These are phyloP conservation scores for Aspergillus pseudoglaucus DNA, from an alignment of 2,329 filamentous ascomycete species.

Conservation along the genomic window DNA sequence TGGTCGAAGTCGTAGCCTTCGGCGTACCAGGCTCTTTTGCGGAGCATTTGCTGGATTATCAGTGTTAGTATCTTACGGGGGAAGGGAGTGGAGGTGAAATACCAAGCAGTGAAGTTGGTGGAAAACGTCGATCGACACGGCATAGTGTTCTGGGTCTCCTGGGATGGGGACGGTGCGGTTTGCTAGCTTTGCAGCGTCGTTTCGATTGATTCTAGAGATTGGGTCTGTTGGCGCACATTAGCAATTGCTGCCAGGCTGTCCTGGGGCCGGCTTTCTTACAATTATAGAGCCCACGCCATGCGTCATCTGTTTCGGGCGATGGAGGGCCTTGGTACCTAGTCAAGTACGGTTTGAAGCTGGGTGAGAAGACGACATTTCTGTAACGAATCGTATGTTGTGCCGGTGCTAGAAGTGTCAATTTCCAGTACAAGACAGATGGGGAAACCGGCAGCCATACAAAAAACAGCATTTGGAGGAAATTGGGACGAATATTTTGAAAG, in stretches of 20 bases:
- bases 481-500: too few species aligned
- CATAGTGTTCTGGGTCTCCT: slow-evolving; percentile 4
- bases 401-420: slow-evolving; percentile 3
- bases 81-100: background rate
- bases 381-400: slow-evolving; percentile 7
- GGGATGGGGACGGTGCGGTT: slow-evolving; percentile 11
- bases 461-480: too few species aligned
- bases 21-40: background rate
- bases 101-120: slow-evolving; percentile 21
- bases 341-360: slow-evolving; percentile 1
- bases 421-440: too few species aligned
- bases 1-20: background rate
- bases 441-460: too few species aligned
- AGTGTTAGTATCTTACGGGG: background rate
- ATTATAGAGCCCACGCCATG: slow-evolving; percentile 9
- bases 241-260: too few species aligned
- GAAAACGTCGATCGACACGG: slow-evolving; percentile 9
- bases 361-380: slow-evolving; percentile 3
- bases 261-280: background rate
- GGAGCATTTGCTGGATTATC: background rate
- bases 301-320: slow-evolving; percentile 2
- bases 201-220: background rate
- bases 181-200: slow-evolving; percentile 4
- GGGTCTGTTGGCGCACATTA: too few species aligned
- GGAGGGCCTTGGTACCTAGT: slow-evolving; percentile 8